Percentiles rank a stretch among this genome's conserved stretches.
phyloP scores from a whole-genome alignment of 768 basidiomycete genomes.

The Lactifluus volemus region DNA sequence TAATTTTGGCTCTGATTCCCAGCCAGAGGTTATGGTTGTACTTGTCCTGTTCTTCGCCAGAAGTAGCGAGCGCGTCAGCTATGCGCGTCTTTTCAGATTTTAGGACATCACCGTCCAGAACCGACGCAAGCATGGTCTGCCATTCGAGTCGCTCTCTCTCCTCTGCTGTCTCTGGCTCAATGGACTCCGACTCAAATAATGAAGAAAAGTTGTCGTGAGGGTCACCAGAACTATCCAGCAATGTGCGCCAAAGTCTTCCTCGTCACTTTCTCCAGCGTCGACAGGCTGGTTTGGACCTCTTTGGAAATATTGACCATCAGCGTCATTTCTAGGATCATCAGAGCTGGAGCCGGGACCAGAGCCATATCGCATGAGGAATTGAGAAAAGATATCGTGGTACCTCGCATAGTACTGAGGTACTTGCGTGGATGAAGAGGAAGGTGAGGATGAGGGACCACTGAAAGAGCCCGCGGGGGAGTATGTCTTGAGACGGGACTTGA shows the following conservation, averaged over 20 bases:
- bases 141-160: constrained; percentile 85
- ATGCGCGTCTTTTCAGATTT: constrained; percentile 93
- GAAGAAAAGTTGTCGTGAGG: constrained; percentile 43
- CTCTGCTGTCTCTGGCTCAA: constrained; percentile 59
- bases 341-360: constrained; percentile 46
- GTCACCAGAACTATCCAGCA: constrained; percentile 36
- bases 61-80: constrained; percentile 64
- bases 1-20: constrained; percentile 79
- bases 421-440: constrained; percentile 25
- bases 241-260: constrained; percentile 50
- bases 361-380: constrained; percentile 71
- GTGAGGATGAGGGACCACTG: constrained; percentile 22
- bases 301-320: constrained; percentile 78
- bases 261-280: constrained; percentile 67
- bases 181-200: constrained; percentile 52
- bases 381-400: constrained; percentile 63
- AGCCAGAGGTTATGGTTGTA: constrained; percentile 75
- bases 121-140: constrained; percentile 92
- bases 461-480: constrained; percentile 22
- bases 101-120: constrained; percentile 88
- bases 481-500: constrained; percentile 20
- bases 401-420: constrained; percentile 28
- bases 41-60: constrained; percentile 60
- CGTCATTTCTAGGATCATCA: constrained; percentile 68
- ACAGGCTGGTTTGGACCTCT: constrained; percentile 59